Conservation (phyloP, 805 yeast species). For the Schwanniomyces pseudopolymorphus region DNA sequence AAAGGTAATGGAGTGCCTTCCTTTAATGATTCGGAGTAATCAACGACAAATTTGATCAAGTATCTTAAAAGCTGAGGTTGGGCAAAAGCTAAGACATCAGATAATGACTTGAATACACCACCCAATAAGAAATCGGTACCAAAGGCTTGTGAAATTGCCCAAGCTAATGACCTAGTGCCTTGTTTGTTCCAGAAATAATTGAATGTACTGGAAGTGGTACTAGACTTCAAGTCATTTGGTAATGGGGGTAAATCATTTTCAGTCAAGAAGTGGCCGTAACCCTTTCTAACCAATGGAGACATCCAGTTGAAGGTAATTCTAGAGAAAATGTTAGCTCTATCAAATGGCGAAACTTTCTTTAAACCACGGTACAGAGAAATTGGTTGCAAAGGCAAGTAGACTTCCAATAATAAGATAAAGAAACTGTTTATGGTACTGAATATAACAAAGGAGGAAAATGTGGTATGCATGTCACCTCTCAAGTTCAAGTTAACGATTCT, state of each 20-base stretch:
- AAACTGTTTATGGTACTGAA: slow-evolving; percentile 39
- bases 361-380: slow-evolving; percentile 21
- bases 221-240: slow-evolving; percentile 65
- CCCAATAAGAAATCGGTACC: slow-evolving; percentile 71
- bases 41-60: slow-evolving; percentile 32
- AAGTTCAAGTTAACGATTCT: slow-evolving; percentile 42
- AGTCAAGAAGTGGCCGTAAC: slow-evolving; percentile 58
- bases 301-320: slow-evolving; percentile 86
- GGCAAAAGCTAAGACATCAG: slow-evolving; percentile 66
- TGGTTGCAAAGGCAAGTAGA: slow-evolving; percentile 33
- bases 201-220: slow-evolving; percentile 48
- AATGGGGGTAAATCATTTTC: slow-evolving; percentile 75
- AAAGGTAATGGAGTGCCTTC: slow-evolving; percentile 53
- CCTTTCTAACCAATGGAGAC: slow-evolving; percentile 78
- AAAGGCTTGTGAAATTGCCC: slow-evolving; percentile 68
- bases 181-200: slow-evolving; percentile 62
- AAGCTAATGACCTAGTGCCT: slow-evolving; percentile 47
- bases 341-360: slow-evolving; percentile 40
- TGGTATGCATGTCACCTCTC: slow-evolving; percentile 26
- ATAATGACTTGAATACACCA: slow-evolving; percentile 67
- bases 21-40: slow-evolving; percentile 34
- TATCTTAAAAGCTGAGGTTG: slow-evolving; percentile 32
- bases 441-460: slow-evolving; percentile 23
- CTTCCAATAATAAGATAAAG: slow-evolving; percentile 45
- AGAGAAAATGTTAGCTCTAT: slow-evolving; percentile 69